These are phyloP conservation scores for Cercospora sp. DNA, from an alignment of 2,329 filamentous ascomycete genomes.

Conservation along the genomic window DNA sequence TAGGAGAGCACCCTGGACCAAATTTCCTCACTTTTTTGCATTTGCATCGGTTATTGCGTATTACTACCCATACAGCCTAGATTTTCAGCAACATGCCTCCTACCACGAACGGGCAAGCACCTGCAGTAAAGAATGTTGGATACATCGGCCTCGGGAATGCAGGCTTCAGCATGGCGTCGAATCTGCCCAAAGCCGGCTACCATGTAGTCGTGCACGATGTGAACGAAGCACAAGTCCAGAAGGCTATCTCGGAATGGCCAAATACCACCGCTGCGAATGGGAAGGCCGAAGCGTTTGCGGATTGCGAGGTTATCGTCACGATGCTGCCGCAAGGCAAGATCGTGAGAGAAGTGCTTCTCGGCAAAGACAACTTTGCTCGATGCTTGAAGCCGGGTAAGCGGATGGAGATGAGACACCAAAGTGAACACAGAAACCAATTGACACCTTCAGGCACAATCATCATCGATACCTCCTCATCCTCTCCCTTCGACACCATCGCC, in stretches of 20 bases:
- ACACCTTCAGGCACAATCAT: constrained; percentile 34
- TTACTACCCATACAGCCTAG: background rate
- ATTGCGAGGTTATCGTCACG: constrained; percentile 40
- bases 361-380: constrained; percentile 35
- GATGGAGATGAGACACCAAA: too few species aligned
- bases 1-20: background rate
- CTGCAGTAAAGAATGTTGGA: constrained; percentile 34
- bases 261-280: constrained; percentile 37
- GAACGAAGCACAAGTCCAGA: constrained; percentile 31
- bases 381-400: constrained; percentile 32
- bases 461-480: constrained; percentile 41
- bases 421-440: background rate
- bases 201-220: constrained; percentile 38
- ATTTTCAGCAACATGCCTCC: constrained; percentile 20
- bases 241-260: constrained; percentile 31
- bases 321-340: constrained; percentile 43
- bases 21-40: background rate
- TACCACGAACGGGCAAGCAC: constrained; percentile 20
- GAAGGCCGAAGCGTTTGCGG: constrained; percentile 34
- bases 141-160: constrained; percentile 42
- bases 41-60: background rate
- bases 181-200: constrained; percentile 40
- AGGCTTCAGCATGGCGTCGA: constrained; percentile 40
- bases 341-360: constrained; percentile 38
- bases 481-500: constrained; percentile 40